Evolutionary conservation across 2,329 filamentous ascomycete genomes (phyloP).

Genomic region (Fusarium tupiense): DNA sequence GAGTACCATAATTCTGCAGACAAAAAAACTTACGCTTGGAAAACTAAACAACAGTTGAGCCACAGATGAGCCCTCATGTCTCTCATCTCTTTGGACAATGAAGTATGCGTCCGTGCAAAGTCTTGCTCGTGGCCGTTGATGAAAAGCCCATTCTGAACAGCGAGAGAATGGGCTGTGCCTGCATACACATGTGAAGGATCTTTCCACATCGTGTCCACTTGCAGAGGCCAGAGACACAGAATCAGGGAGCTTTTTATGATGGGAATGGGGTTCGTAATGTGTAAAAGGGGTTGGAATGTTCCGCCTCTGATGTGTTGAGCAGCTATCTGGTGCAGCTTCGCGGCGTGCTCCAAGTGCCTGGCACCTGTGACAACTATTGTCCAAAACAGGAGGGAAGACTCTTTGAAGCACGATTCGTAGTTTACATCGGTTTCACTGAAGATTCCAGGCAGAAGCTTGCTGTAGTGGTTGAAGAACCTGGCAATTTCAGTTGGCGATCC

Average conservation of each 20-base stretch:
- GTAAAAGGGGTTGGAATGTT: neutral
- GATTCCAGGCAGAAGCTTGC: neutral
- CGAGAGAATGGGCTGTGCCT: neutral
- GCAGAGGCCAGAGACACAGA: neutral
- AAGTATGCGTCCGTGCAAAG: conserved; percentile 2
- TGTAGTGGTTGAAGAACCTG: neutral
- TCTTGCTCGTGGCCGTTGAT: neutral
- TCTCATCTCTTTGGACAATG: neutral
- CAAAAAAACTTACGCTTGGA: neutral
- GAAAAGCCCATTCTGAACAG: neutral
- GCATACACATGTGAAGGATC: neutral
- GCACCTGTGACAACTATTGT: neutral
- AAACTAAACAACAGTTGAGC: neutral
- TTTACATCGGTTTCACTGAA: neutral
- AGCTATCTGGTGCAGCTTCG: neutral
- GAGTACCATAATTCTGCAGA: neutral
- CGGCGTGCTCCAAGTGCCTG: neutral
- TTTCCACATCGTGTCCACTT: conserved; percentile 3
- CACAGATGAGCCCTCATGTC: neutral
- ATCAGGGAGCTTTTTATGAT: neutral
- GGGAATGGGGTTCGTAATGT: neutral
- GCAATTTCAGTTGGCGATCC: neutral
- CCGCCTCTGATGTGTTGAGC: neutral
- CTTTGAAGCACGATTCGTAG: neutral
- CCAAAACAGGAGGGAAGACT: neutral